Base-by-base conservation (phyloP, 2,329 filamentous ascomycete genomes). In the Cordyceps cicadae region DNA sequence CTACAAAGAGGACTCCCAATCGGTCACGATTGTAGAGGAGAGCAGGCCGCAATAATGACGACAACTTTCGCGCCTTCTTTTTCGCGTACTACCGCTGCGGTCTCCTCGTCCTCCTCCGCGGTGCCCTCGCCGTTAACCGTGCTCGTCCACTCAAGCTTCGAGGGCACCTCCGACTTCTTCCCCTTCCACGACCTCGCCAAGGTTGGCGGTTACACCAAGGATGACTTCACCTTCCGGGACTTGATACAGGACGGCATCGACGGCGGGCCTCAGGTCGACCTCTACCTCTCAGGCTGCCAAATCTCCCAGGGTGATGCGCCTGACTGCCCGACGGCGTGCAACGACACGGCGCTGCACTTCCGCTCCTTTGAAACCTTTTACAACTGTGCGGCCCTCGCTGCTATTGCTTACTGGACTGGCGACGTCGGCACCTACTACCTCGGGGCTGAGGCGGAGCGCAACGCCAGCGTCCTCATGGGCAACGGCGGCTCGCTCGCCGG, bases 331-430 rank as follows among this genome's bases (percentile, higher is more conserved):
- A 62, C 62, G 17, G 73, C 72, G 26, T 75, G 73, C 66, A 67
- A 68, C 54, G 65, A 67, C 50, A 64, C 69, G 0, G 48, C 63
- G 15, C 62, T 65, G 43, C 68, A 74, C 62, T 75, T 74, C 59
- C 67, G 67, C 56, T 73, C 71, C 1, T 62, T 74, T 6, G 73
- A 75, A 62, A 73, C 71, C 1, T 74, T 75, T 52, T 74, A 75
- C 66, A 75, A 75, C 64, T 75, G 73, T 51, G 71, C 71, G 24
- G 71, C 73, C 3, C 63, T 75, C 24, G 68, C 73, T 4, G 70
- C 72, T 4, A 68, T 74, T 11, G 65, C 69, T 15, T 69, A 74
- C 65, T 72, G 72, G 70, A 70, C 68, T 5, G 65, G 65, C 19
- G 69, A 72, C n/a, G 63, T 62, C 1, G 65, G 63, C 14, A 60